These are phyloP conservation scores for Trichoderma sp. DNA, from an alignment of 2,329 filamentous ascomycete species.

Conservation along the genomic window DNA sequence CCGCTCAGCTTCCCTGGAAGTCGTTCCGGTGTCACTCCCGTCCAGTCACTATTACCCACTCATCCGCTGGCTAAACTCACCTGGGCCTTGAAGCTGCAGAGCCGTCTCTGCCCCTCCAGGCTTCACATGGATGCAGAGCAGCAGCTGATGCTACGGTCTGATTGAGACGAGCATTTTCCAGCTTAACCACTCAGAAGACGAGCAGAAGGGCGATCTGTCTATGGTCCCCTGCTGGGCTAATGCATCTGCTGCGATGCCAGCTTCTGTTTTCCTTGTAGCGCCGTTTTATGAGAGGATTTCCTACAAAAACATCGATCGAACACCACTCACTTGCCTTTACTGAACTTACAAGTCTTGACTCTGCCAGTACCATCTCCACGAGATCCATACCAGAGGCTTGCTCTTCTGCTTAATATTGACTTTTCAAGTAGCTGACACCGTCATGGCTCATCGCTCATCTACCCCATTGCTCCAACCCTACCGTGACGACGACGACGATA, in stretches of 20 bases:
- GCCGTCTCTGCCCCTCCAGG: background rate
- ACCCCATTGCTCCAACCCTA: conserved; percentile 21
- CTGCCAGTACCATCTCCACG: no score
- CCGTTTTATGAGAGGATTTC: background rate
- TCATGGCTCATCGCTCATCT: conserved; percentile 22
- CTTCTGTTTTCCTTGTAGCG: conserved; percentile 4
- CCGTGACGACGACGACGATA: conserved; percentile 2
- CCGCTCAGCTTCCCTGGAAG: background rate
- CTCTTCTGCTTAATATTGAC: background rate
- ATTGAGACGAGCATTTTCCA: conserved; percentile 7
- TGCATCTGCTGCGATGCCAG: background rate
- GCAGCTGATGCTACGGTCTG: conserved; percentile 4
- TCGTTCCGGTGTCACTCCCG: background rate
- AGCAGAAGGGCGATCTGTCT: background rate
- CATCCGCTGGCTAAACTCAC: background rate
- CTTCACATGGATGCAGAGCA: conserved; percentile 7
- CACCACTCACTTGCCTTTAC: no score
- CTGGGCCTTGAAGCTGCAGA: background rate
- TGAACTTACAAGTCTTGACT: no score
- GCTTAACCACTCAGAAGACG: conserved; percentile 10
- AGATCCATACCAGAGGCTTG: no score
- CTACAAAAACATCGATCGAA: no score
- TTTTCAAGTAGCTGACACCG: background rate
- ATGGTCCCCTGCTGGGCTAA: background rate
- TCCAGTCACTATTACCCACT: background rate